Base-by-base conservation (phyloP, 768 basidiomycete species). In the Lactarius psammicola region DNA sequence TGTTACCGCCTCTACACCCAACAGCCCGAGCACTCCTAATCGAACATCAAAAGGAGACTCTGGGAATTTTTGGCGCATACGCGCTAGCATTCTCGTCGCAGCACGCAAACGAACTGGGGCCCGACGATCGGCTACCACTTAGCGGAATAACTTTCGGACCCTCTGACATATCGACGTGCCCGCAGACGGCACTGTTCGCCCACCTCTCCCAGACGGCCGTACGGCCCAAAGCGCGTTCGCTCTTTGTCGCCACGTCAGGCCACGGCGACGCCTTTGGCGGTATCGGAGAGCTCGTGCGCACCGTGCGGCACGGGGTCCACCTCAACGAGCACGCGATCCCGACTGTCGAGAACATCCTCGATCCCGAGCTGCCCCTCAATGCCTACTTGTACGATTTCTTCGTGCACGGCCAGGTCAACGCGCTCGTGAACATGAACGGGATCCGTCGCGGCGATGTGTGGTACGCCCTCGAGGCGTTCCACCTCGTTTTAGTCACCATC, bases 241-340 rank as follows among this genome's bases (percentile, higher is more conserved):
- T 78, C 5, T 90, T 89, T 67, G 87, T 85, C 8, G 86, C 88
- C 0, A 87, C 81, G 63, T 90, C 89, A 0, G 88, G 89, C 0
- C 86, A 86, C 60, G 80, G 73, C 34, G 88, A 90, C 70, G 62
- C 68, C 1, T 89, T 88, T 69, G 46, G 65, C 5, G 81, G 76
- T 34, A 77, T 88, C 13, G 65, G 74, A 1, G 87, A 90, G 67
- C 77, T 91, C 10, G 75, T 78, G 1, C 75, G 74, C 11, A 85
- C 87, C 0, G 79, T 79, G 0, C 79, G 88, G 30, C 72, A 71
- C 8, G 87, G 86, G 0, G 68, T 91, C 23, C 78, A 81, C 61
- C 73, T 90, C 7, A 83, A 85, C 70, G 80, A 81, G 68, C 79
- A 87, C 70, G 82, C 83, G 0, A 85, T 87, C 18, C 89, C 89